Percentiles rank a stretch among this genome's conserved stretches.
These are phyloP conservation scores for Penicillium paradoxum DNA, from an alignment of 495 filamentous ascomycete genomes.

Conservation along the genomic window DNA sequence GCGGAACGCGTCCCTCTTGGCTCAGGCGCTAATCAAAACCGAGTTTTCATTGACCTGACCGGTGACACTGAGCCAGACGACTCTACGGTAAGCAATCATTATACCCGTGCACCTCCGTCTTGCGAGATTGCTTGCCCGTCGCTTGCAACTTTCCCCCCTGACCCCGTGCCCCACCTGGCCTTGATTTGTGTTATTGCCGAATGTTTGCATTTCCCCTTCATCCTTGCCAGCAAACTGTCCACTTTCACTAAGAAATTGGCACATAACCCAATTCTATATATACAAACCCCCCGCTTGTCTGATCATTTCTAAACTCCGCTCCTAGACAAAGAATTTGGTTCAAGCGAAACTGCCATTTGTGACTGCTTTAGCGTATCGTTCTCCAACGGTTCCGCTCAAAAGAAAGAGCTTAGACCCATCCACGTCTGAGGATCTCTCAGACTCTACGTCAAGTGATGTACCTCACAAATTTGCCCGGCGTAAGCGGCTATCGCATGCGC, in stretches of 20 bases:
- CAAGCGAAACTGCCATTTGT: constrained; percentile 1
- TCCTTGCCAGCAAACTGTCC: too few relatives aligned
- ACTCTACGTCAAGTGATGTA: background rate
- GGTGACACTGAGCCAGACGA: background rate
- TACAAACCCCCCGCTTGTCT: background rate
- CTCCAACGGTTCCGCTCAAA: background rate
- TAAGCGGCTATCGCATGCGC: background rate
- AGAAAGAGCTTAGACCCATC: background rate
- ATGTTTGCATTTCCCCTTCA: too few relatives aligned
- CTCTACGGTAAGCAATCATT: background rate
- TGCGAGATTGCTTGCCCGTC: background rate
- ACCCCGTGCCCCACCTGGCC: background rate
- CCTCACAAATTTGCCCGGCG: background rate
- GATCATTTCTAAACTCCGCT: background rate
- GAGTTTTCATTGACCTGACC: constrained; percentile 1
- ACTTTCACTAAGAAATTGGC: too few relatives aligned
- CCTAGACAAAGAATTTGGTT: background rate
- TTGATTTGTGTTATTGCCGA: background rate
- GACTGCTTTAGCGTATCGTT: background rate
- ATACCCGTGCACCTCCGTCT: background rate
- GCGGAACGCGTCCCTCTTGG: background rate
- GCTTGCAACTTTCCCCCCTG: background rate
- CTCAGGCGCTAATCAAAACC: background rate
- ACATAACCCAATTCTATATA: too few relatives aligned
- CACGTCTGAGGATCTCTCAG: background rate